Evolutionary conservation across 1,284 basidiomycete species (phyloP), one percentile per base, ranked within the genome.

Genomic region (Sanghuangporus weigelae): DNA sequence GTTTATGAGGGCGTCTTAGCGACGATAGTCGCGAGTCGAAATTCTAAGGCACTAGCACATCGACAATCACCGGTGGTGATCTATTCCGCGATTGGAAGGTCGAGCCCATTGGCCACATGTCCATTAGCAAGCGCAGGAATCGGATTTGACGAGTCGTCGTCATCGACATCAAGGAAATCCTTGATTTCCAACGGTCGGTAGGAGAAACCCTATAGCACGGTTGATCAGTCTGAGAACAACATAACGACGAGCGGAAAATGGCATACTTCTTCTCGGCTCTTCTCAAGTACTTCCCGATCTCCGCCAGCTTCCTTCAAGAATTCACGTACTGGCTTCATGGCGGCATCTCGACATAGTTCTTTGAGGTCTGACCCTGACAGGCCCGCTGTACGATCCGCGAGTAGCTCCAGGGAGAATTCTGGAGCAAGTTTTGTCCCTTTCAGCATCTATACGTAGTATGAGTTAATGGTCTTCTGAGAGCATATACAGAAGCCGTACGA

Each of bases 311-410:
- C 79, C 35, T 87, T 80, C 82, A 96, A 89, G 68, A 90, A 87
- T 73, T 97, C 95, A 35, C 93, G 83, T 36, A 97, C 90, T 1
- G 95, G 95, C 0, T 89, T 81, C 93, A 96, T 96, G 0, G 92
- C 93, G 0, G 94, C 94, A 69, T 87, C 94, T 59, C 97, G 82
- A 74, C 96, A 99, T n/a, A 96, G 80, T 77, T 99, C 97, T 70
- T 91, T 89, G 56, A 99, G 76, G 74, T 99, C 97, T 7, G 92
- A 95, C 3, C 96, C 96, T 6, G 94, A 96, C 38, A 89, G 80
- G 0, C 94, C 92, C 42, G 88, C 85, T 2, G 95, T 89, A 49
- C 84, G 80, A 55, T 81, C 76, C 5, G 95, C 95, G 11, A 99
- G 83, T 2, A 76, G 68, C 11, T 81, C 75, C 40, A 97, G 72